Evolutionary conservation across 176 grass and related monocot genomes (phyloP).

Genomic region (Pontederia crassipes): DNA sequence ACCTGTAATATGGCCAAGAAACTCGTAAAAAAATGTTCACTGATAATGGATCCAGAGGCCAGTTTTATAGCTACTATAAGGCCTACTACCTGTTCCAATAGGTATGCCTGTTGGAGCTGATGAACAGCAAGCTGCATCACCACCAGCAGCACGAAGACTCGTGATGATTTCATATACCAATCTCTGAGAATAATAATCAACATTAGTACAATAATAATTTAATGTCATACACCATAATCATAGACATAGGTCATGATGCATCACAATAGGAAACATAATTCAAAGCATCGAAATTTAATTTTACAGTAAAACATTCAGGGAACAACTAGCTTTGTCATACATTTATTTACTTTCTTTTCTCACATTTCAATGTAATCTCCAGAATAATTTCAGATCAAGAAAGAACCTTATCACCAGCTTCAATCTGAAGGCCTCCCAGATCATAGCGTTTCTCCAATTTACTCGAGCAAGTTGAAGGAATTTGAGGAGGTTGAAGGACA

Average conservation of each 20-base stretch:
- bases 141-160: conserved; percentile 50
- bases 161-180: conserved; percentile 94
- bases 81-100: conserved; percentile 32
- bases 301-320: conserved; percentile 5
- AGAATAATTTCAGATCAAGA: conserved; percentile 3
- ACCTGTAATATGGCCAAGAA: conserved; percentile 26
- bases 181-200: conserved; percentile 41
- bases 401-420: conserved; percentile 62
- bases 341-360: too few relatives aligned
- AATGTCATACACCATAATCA: conserved; percentile 1
- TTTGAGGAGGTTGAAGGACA: conserved; percentile 83
- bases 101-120: conserved; percentile 48
- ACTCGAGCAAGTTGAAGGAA: conserved; percentile 52
- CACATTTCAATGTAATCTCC: too few relatives aligned
- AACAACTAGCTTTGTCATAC: too few relatives aligned
- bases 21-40: not conserved
- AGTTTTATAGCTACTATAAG: not conserved
- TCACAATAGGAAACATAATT: too few relatives aligned
- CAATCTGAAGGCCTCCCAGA: conserved; percentile 53
- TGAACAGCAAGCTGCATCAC: conserved; percentile 77
- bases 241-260: not conserved
- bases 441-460: conserved; percentile 78
- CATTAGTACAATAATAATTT: conserved; percentile 10
- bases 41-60: not conserved
- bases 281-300: not conserved